These are phyloP conservation scores for Oenanthe javanica DNA, from an alignment of 140 eudicot species.

Conservation along the genomic window DNA sequence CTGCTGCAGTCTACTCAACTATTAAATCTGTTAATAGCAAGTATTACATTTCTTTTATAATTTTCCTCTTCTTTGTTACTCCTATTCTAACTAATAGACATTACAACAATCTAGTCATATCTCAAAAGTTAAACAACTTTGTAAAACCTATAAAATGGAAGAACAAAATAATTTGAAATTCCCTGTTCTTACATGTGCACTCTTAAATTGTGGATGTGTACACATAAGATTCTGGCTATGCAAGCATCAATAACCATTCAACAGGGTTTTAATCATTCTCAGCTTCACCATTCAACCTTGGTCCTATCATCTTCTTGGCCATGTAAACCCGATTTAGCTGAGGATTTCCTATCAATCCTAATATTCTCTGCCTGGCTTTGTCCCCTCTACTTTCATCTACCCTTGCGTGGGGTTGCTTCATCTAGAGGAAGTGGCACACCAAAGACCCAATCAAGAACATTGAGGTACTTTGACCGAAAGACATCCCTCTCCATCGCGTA, in stretches of 20 bases:
- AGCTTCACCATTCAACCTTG: background rate
- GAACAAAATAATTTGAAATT: background rate
- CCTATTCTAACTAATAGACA: background rate
- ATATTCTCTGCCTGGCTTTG: background rate
- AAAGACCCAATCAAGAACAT: constrained; percentile 98
- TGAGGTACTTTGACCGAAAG: constrained; percentile 85
- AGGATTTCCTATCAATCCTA: background rate
- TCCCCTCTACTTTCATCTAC: constrained; percentile 10
- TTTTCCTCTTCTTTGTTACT: background rate
- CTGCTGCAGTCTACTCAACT: background rate
- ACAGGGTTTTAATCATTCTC: background rate
- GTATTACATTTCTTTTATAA: background rate
- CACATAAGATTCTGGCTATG: background rate
- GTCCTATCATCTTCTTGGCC: background rate
- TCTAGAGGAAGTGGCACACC: constrained; percentile 89
- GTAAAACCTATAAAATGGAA: background rate
- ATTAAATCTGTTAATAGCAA: background rate
- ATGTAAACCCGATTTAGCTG: background rate
- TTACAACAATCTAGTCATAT: background rate
- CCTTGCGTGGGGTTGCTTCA: constrained; percentile 51
- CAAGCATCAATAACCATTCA: background rate
- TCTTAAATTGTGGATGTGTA: background rate
- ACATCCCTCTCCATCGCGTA: constrained; percentile 95
- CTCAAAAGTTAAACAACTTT: background rate
- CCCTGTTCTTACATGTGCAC: background rate